A percentile compares a stretch with the other conserved stretches of the same genome.
phyloP scores from a whole-genome alignment of 1,284 basidiomycete species.

The Violaceomyces palustris region DNA sequence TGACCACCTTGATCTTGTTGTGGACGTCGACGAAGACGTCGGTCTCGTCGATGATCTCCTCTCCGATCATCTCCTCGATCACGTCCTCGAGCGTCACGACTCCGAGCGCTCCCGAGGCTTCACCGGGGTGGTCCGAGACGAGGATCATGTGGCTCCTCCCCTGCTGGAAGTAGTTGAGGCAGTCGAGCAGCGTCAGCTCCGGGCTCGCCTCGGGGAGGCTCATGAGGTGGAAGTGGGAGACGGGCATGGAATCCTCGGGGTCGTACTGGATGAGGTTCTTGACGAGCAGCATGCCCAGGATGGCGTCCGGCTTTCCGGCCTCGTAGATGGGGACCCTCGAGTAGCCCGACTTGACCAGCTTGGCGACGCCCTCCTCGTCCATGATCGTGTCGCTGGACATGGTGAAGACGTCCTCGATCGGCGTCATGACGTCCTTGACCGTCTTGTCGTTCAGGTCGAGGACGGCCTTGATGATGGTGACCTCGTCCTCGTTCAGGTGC shows the following conservation, averaged over 20 bases:
- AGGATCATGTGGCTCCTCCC: constrained; percentile 88
- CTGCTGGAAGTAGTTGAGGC: constrained; percentile 65
- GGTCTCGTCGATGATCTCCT: constrained; percentile 51
- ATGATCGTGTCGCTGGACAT: constrained; percentile 72
- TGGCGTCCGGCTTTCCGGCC: constrained; percentile 67
- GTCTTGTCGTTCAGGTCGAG: constrained; percentile 58
- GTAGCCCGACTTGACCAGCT: constrained; percentile 64
- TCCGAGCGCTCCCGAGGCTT: constrained; percentile 65
- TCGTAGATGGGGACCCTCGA: constrained; percentile 89
- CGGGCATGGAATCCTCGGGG: constrained; percentile 70
- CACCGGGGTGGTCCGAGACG: constrained; percentile 75
- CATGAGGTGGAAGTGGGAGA: constrained; percentile 58
- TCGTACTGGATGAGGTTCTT: constrained; percentile 81
- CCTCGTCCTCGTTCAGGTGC: constrained; percentile 75
- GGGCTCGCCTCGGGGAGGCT: constrained; percentile 87
- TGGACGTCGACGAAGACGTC: constrained; percentile 50
- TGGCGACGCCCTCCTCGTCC: constrained; percentile 71
- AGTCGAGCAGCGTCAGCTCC: constrained; percentile 64
- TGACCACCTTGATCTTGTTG: constrained; percentile 45
- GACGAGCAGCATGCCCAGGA: constrained; percentile 74
- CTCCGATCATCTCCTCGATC: constrained; percentile 60
- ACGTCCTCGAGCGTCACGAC: constrained; percentile 57
- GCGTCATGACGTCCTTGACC: constrained; percentile 64
- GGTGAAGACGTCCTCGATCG: constrained; percentile 68
- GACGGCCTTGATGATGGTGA: constrained; percentile 60